phyloP scores from a whole-genome alignment of 768 basidiomycete genomes.

The Naganishia vishniacii region DNA sequence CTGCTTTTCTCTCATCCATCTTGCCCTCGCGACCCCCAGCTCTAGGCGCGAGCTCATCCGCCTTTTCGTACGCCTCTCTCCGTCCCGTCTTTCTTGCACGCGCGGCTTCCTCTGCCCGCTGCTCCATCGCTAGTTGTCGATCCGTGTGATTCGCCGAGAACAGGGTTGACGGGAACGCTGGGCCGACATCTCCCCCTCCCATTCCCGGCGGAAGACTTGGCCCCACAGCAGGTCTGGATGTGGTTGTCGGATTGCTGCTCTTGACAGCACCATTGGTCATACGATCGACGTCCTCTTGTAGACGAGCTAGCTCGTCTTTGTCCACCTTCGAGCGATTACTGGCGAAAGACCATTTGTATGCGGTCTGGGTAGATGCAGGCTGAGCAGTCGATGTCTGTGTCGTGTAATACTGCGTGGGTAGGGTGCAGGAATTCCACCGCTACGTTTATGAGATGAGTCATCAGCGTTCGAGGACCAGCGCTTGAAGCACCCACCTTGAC shows the following conservation, averaged over 20 bases:
- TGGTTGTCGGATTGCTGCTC: slow-evolving; percentile 21
- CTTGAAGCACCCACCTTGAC: slow-evolving; percentile 49
- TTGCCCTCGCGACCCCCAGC: slow-evolving; percentile 74
- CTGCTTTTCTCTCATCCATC: slow-evolving; percentile 76
- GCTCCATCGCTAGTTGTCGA: slow-evolving; percentile 64
- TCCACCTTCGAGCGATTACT: slow-evolving; percentile 62
- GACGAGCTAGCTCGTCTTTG: slow-evolving; percentile 56
- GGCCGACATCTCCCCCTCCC: slow-evolving; percentile 19
- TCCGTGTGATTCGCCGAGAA: slow-evolving; percentile 37
- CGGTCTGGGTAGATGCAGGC: slow-evolving; percentile 65
- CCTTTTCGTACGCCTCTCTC: slow-evolving; percentile 60
- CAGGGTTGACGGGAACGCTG: slow-evolving; percentile 29
- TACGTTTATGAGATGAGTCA: not conserved
- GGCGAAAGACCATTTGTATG: slow-evolving; percentile 82
- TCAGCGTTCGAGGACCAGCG: slow-evolving; percentile 52
- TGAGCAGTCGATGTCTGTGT: slow-evolving; percentile 51
- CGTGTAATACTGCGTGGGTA: slow-evolving; percentile 35
- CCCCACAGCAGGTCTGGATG: slow-evolving; percentile 31
- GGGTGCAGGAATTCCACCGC: slow-evolving; percentile 52
- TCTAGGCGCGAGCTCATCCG: slow-evolving; percentile 76
- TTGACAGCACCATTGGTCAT: slow-evolving; percentile 49
- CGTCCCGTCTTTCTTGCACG: slow-evolving; percentile 67
- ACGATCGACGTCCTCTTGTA: slow-evolving; percentile 58
- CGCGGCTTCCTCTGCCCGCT: slow-evolving; percentile 54
- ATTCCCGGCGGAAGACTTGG: slow-evolving; percentile 42